Evolutionary conservation across 1,284 basidiomycete genomes (phyloP).

Genomic region (Mrakiaceae sp.): DNA sequence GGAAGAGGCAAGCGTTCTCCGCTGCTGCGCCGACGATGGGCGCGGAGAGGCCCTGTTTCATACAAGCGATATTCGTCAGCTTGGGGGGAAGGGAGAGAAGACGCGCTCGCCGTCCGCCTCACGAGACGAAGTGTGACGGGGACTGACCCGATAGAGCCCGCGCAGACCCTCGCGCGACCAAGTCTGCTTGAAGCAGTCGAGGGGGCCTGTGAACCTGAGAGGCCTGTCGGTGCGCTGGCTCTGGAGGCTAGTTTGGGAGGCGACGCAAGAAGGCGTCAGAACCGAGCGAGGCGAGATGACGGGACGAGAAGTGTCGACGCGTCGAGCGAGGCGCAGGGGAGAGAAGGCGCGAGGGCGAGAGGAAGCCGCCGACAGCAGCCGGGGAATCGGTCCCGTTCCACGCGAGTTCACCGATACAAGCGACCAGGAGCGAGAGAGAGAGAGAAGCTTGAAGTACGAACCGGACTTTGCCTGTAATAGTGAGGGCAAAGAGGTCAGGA

Average conservation of each 20-base stretch:
- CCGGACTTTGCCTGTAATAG: conserved; percentile 1
- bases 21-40: conserved; percentile 82
- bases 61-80: neutral
- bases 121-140: conserved; percentile 1
- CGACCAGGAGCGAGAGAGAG: neutral
- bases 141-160: conserved; percentile 66
- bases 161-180: conserved; percentile 61
- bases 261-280: no score
- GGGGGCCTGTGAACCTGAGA: conserved; percentile 59
- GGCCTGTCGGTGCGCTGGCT: conserved; percentile 64
- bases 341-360: no score
- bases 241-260: conserved; percentile 45
- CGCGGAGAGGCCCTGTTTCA: conserved; percentile 63
- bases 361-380: no score
- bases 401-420: no score
- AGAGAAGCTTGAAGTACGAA: neutral
- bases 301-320: no score
- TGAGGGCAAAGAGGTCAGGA: neutral
- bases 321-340: no score
- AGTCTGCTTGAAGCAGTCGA: conserved; percentile 70
- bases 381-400: no score
- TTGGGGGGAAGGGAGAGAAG: conserved; percentile 15
- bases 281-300: no score
- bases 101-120: conserved; percentile 3
- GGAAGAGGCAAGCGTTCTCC: conserved; percentile 78